Evolutionary conservation across 768 basidiomycete genomes (phyloP).

Genomic region (Boletus speciosus): DNA sequence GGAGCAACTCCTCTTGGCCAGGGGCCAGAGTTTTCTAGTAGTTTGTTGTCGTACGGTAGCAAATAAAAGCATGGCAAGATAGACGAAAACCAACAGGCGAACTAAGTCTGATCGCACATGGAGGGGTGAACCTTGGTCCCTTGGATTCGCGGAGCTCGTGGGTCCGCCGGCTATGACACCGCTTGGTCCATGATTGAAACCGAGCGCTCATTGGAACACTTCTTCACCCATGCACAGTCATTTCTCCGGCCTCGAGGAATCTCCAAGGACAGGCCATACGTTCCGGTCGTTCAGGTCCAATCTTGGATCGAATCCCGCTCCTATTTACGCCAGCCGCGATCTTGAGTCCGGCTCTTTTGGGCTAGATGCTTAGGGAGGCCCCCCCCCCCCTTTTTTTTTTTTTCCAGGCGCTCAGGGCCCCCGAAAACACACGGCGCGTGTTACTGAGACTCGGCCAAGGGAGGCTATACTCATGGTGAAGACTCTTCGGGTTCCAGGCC

Average conservation of each 20-base stretch:
- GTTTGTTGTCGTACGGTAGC: conserved; percentile 26
- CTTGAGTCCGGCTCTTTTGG: conserved; percentile 45
- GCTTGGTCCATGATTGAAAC: conserved; percentile 31
- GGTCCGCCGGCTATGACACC: conserved; percentile 25
- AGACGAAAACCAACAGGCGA: conserved; percentile 26
- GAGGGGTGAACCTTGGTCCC: conserved; percentile 25
- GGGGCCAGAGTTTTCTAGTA: conserved; percentile 24
- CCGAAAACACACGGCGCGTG: conserved; percentile 27
- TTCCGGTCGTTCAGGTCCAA: conserved; percentile 27
- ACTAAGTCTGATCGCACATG: conserved; percentile 34
- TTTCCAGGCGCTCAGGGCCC: conserved; percentile 26
- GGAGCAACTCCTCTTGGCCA: conserved; percentile 13
- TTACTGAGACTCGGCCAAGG: conserved; percentile 25
- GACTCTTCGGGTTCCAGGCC: conserved; percentile 11
- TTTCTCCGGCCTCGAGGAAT: conserved; percentile 45
- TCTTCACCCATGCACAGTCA: conserved; percentile 22
- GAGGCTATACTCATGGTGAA: conserved; percentile 31
- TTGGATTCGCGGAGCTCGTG: conserved; percentile 35
- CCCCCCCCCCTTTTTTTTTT: conserved; percentile 19
- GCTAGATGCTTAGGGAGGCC: conserved; percentile 34
- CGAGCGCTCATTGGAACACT: conserved; percentile 32
- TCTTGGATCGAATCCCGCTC: conserved; percentile 32
- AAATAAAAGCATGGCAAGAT: conserved; percentile 33
- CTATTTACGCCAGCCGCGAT: conserved; percentile 42
- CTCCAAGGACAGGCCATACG: conserved; percentile 37